Evolutionary conservation across 176 grass and related monocot species (phyloP).

Genomic region (Oropetium thomaeum): DNA sequence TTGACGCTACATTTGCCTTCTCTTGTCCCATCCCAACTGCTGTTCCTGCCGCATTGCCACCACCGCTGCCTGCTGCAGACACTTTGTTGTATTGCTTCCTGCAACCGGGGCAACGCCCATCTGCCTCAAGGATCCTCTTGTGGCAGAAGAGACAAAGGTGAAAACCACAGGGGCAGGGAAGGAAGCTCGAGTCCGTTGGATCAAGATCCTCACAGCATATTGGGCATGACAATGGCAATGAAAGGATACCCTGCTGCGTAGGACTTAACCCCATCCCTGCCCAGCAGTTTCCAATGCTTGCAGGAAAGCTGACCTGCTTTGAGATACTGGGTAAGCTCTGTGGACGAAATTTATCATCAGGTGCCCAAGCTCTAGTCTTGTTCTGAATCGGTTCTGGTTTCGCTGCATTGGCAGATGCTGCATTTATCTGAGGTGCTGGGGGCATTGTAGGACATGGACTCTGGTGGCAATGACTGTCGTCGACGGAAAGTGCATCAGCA

Average conservation of each 20-base stretch:
- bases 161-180: conserved; percentile 85
- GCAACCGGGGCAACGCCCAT: conserved; percentile 90
- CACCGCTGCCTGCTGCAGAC: conserved; percentile 3
- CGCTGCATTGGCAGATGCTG: conserved; percentile 8
- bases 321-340: conserved; percentile 81
- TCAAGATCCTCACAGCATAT: conserved; percentile 95
- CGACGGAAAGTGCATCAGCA: conserved; percentile 62
- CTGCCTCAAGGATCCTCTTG: conserved; percentile 81
- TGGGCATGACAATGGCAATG: conserved; percentile 63
- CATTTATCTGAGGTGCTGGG: neutral
- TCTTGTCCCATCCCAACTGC: conserved; percentile 30
- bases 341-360: conserved; percentile 76
- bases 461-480: conserved; percentile 37
- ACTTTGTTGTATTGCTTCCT: conserved; percentile 76
- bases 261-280: conserved; percentile 25
- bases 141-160: conserved; percentile 93
- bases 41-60: neutral
- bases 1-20: conserved; percentile 31
- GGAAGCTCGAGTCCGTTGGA: conserved; percentile 79
- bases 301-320: conserved; percentile 74
- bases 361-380: conserved; percentile 68
- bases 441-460: conserved; percentile 14
- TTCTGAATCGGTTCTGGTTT: conserved; percentile 38
- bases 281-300: conserved; percentile 41
- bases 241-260: conserved; percentile 41